Percentiles rank a stretch among this genome's conserved stretches.
Evolutionary conservation across 306 rosid species (phyloP).

Genomic region (Cucumis melo): DNA sequence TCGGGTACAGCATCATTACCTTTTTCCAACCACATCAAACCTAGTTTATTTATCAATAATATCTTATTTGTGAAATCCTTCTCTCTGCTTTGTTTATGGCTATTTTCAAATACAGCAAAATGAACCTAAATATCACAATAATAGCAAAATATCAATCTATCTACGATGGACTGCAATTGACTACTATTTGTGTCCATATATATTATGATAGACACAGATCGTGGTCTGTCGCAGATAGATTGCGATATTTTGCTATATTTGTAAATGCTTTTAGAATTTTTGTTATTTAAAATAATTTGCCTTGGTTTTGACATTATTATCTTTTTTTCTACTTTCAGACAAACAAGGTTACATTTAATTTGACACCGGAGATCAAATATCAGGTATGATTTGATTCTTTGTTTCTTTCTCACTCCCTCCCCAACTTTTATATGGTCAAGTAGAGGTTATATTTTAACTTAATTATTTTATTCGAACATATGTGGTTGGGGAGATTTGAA

Average conservation of each 20-base stretch:
- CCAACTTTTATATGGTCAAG: neutral
- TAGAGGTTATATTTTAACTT: too few relatives aligned
- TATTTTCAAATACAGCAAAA: too few relatives aligned
- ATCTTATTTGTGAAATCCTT: constrained; percentile 8
- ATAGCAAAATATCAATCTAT: too few relatives aligned
- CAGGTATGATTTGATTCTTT: constrained; percentile 41
- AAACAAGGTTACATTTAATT: constrained; percentile 80
- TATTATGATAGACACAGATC: too few relatives aligned
- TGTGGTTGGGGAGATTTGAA: too few relatives aligned
- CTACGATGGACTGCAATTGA: too few relatives aligned
- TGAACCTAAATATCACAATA: too few relatives aligned
- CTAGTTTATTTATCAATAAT: neutral
- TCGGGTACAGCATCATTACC: constrained; percentile 49
- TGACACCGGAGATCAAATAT: constrained; percentile 90
- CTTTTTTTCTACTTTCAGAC: constrained; percentile 37
- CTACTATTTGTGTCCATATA: too few relatives aligned
- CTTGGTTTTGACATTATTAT: neutral
- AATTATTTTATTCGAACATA: too few relatives aligned
- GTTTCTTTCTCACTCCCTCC: constrained; percentile 1
- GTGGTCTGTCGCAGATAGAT: too few relatives aligned
- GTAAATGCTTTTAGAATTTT: too few relatives aligned
- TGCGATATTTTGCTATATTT: too few relatives aligned
- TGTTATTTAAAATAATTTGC: neutral
- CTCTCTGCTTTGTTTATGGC: constrained; percentile 3
- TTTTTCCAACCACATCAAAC: constrained; percentile 12